Base-by-base conservation (phyloP, 2,329 filamentous ascomycete genomes). In the Shiraia sp. region DNA sequence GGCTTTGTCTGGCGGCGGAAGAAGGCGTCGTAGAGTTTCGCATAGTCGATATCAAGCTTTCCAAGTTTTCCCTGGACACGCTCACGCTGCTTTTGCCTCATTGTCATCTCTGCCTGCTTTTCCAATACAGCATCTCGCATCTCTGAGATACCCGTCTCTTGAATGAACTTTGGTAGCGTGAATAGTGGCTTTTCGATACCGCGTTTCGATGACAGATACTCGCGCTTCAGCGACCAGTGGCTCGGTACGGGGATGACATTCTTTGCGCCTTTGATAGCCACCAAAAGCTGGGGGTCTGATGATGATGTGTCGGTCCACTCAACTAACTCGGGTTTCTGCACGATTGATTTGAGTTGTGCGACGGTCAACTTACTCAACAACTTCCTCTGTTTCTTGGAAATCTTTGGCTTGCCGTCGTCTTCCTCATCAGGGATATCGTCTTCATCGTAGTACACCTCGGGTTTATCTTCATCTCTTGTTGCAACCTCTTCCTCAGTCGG, bases 1-100 rank as follows among this genome's bases (percentile, higher is more conserved):
- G 93, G 93, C 72, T 99, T 99, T 28, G 90, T 95, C 73, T 99
- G 93, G 66, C 96, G 95, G 45, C 90, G 83, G 77, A 99, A 99
- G 76, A 99, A 99, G 3, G 93, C 93, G 66, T 97, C 93, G 73
- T 97, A 97, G 40, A 97, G 83, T 69, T 93, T 96, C 66, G 96
- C 90, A 70, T 99, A 99, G 71, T 99, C 93, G 55, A 99, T 97
- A 68, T 99, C 93, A 36, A 99, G 79, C 70, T 93, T 95, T 49
- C 93, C 93, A 81, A 96, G 93, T 73, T 97, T 97, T 19, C 90
- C 90, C 50, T 90, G 86, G 10, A 99, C 93, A 32, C 93, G 81
- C 71, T 96, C 93, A 34, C 93, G 83, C 73, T 96, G 91, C 70
- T 95, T 96, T 69, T 96, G 91, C 72, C 96, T 96, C 57, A 99